Conservation (phyloP, 1,284 basidiomycete species). For the Phellopilus nigrolimitatus region DNA sequence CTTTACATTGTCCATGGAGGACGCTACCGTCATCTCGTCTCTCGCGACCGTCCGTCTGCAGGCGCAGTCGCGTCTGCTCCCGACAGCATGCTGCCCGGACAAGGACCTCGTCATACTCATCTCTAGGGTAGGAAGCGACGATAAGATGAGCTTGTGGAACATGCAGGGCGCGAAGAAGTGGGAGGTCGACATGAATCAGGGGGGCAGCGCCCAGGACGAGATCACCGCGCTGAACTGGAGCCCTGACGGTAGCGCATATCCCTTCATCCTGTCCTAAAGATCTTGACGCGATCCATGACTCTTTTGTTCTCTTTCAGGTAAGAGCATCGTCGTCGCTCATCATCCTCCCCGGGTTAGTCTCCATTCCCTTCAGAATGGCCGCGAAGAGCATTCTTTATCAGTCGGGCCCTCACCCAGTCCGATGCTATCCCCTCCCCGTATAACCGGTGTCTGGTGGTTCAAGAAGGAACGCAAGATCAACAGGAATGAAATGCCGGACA, state of each 20-base stretch:
- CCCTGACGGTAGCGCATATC: conserved; percentile 52
- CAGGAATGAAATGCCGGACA: conserved; percentile 57
- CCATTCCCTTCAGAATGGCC: conserved; percentile 73
- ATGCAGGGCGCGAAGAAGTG: conserved; percentile 73
- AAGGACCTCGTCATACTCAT: conserved; percentile 73
- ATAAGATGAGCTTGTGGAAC: conserved; percentile 73
- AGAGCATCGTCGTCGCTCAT: conserved; percentile 67
- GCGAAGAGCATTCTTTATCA: conserved; percentile 42
- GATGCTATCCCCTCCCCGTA: conserved; percentile 23
- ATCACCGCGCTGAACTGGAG: conserved; percentile 70
- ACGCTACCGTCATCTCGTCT: conserved; percentile 31
- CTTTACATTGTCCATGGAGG: conserved; percentile 32
- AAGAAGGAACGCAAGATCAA: conserved; percentile 39
- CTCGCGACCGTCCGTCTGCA: conserved; percentile 57
- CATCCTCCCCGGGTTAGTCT: conserved; percentile 62
- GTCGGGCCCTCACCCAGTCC: conserved; percentile 27
- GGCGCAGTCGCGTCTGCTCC: conserved; percentile 49
- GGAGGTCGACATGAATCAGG: conserved; percentile 58
- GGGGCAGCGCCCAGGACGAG: conserved; percentile 39
- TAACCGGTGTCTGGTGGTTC: conserved; percentile 70
- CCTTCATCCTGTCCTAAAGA: conserved; percentile 10
- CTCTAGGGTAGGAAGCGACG: conserved; percentile 57
- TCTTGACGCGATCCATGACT: conserved; percentile 3
- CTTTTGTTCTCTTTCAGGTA: conserved; percentile 41
- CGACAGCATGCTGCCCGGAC: conserved; percentile 74